Conservation (phyloP, 1,284 basidiomycete species). For the Ustilago curta region DNA sequence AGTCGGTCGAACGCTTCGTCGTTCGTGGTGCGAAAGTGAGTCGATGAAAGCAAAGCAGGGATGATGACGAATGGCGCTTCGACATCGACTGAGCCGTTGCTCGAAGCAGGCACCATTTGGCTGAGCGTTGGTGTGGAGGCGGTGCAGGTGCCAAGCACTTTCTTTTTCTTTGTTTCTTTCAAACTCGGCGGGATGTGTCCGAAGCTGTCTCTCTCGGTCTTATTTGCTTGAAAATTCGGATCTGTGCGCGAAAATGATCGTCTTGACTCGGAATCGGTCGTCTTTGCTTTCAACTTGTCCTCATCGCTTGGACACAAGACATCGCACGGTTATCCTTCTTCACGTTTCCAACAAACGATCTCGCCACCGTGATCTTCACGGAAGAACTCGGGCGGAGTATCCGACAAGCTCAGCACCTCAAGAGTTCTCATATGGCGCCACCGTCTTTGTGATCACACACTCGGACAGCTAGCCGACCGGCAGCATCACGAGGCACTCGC, state of each 20-base stretch:
- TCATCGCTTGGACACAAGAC: not conserved
- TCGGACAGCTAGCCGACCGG: not conserved
- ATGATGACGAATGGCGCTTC: not conserved
- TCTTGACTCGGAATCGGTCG: not conserved
- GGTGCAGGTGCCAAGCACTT: not conserved
- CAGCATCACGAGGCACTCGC: not conserved
- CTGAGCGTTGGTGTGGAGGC: constrained; percentile 1
- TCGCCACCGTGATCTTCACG: not conserved
- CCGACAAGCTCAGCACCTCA: not conserved
- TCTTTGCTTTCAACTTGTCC: not conserved
- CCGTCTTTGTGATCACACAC: not conserved
- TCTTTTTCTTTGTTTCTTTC: not conserved
- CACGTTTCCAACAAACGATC: not conserved
- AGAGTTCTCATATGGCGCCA: not conserved
- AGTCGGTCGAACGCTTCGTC: not conserved
- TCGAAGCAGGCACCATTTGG: not conserved
- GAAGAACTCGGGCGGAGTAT: not conserved
- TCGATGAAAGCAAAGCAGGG: not conserved
- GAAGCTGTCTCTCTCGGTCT: not conserved
- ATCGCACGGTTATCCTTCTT: too few species aligned
- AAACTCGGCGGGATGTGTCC: not conserved
- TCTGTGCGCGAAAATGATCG: constrained; percentile 22
- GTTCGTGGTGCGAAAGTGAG: too few species aligned
- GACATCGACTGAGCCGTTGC: constrained; percentile 2
- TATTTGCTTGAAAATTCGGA: not conserved